Evolutionary conservation across 2,329 filamentous ascomycete species (phyloP).

Genomic region (Fusarium longipes): DNA sequence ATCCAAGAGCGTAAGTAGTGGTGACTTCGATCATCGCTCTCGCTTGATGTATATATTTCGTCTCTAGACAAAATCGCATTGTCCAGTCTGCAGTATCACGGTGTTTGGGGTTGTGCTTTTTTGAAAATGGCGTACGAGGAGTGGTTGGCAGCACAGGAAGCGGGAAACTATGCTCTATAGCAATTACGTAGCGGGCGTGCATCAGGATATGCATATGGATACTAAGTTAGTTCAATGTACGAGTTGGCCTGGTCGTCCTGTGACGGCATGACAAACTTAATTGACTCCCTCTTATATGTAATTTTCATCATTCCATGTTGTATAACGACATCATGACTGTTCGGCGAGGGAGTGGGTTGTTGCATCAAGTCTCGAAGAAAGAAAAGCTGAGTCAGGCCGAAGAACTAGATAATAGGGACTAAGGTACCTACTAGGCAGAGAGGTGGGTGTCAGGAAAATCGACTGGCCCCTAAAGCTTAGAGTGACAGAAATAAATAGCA

Average conservation of each 20-base stretch:
- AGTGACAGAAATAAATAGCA: too few relatives aligned
- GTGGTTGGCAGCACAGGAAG: constrained; percentile 9
- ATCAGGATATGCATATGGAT: constrained; percentile 39
- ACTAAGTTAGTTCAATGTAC: constrained; percentile 45
- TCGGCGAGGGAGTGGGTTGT: not conserved
- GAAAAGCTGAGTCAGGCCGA: constrained; percentile 45
- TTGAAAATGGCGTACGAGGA: constrained; percentile 26
- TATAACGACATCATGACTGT: not conserved
- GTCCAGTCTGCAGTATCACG: constrained; percentile 20
- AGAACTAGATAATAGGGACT: too few relatives aligned
- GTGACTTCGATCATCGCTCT: constrained; percentile 21
- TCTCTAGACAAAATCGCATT: constrained; percentile 16
- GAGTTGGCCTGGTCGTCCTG: constrained; percentile 37
- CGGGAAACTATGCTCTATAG: constrained; percentile 11
- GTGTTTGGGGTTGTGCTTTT: constrained; percentile 32
- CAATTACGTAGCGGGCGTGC: constrained; percentile 11
- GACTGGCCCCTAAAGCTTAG: too few relatives aligned
- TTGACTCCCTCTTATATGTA: too few relatives aligned
- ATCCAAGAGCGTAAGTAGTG: constrained; percentile 35
- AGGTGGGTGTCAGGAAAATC: too few relatives aligned
- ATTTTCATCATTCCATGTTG: not conserved
- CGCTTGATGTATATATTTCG: constrained; percentile 35
- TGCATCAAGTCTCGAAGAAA: not conserved
- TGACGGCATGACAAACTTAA: too few relatives aligned
- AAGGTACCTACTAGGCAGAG: too few relatives aligned